Base-by-base conservation (phyloP, 2,329 filamentous ascomycete species). In the Lasiodiplodia sp. region DNA sequence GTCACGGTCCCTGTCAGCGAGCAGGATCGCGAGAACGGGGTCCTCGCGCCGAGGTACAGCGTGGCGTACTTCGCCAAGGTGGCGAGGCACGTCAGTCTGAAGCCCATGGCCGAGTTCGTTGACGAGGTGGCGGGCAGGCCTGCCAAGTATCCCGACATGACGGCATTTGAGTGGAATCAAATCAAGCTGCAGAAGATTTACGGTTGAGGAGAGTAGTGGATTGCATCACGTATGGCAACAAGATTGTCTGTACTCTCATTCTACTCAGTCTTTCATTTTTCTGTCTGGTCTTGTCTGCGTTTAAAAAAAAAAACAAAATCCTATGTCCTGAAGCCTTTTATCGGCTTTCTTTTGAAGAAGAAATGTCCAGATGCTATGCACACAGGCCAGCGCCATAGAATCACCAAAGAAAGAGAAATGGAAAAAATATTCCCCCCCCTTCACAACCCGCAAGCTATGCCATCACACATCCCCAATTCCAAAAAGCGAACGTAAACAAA, bases 1-100 rank as follows among this genome's bases (percentile, higher is more conserved):
- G 79, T 83, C 12, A 66, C 51, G 44, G 21, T 66, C 2, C 69
- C 69, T 14, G 12, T n/a, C n/a, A 16, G 25, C 7, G 49, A 49
- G 25, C 37, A 53, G 14, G 56, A 44, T 23, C 21, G 28, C 49
- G 66, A 68, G 6, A 8, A 40, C 2, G 34, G 28, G 8, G 37
- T 40, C 28, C 25, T 68, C 3, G 14, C 14, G 25, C 47, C 56
- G 28, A 37, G 69, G 37, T 47, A 55, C 12, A 68, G 65, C 2
- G 38, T 65, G 31, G 69, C 34, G 31, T 70, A 66, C 37, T 70
- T 70, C 53, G 58, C 31, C 38, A 70, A 70, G 31, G 47, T 51
- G n/a, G 38, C 38, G 25, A 34, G 69, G 12, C 37, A 66, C 18
- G 18, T 14, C 7, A 55, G 38, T 23, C 14, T 69, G 47, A 21